phyloP scores from a whole-genome alignment of 495 filamentous ascomycete species.

The Chlorociboria aeruginascens region DNA sequence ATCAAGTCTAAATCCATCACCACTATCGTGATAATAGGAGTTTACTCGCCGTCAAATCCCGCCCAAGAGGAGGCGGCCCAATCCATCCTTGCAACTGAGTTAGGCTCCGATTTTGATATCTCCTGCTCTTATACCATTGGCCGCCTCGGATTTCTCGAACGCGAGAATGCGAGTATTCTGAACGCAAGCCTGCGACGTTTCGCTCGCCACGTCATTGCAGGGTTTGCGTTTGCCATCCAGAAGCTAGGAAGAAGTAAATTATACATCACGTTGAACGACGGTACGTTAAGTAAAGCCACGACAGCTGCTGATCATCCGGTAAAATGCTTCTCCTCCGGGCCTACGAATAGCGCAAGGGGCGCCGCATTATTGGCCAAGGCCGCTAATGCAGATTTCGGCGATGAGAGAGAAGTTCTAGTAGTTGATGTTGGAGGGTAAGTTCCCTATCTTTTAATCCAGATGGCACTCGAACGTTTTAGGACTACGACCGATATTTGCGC shows the following conservation, averaged over 20 bases:
- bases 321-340: slow-evolving; percentile 37
- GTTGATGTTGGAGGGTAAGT: slow-evolving; percentile 35
- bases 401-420: slow-evolving; percentile 29
- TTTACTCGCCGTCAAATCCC: slow-evolving; percentile 26
- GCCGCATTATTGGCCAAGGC: slow-evolving; percentile 29
- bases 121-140: slow-evolving; percentile 32
- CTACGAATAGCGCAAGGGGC: slow-evolving; percentile 41
- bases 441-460: not conserved
- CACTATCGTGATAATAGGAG: slow-evolving; percentile 25
- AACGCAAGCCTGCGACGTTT: slow-evolving; percentile 35
- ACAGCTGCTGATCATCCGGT: slow-evolving; percentile 36
- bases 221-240: slow-evolving; percentile 31
- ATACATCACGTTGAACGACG: slow-evolving; percentile 42
- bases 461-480: slow-evolving; percentile 18
- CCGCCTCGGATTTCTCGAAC: slow-evolving; percentile 34
- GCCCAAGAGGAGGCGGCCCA: slow-evolving; percentile 14
- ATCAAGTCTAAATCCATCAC: slow-evolving; percentile 23
- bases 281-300: slow-evolving; percentile 31
- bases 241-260: slow-evolving; percentile 33
- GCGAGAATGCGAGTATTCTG: slow-evolving; percentile 42
- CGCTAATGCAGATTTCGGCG: slow-evolving; percentile 12
- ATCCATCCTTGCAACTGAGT: slow-evolving; percentile 7
- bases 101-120: slow-evolving; percentile 15
- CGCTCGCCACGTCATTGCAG: slow-evolving; percentile 31
- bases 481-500: slow-evolving; percentile 45